Conservation (phyloP, 768 basidiomycete genomes). For the Leccinum ochraceum region DNA sequence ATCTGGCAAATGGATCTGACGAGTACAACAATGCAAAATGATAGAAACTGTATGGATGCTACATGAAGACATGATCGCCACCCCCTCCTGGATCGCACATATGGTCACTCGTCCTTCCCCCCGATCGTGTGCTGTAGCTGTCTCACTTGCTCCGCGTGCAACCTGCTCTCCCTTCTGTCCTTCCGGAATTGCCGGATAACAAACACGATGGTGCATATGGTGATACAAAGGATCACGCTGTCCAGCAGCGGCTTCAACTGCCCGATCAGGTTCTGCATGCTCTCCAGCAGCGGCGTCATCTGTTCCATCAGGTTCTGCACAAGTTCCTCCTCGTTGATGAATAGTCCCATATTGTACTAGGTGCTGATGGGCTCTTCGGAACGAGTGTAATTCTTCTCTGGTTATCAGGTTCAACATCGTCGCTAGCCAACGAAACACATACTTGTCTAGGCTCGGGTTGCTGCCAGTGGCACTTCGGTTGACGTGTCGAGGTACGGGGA, state of each 20-base stretch:
- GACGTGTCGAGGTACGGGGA: neutral
- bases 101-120: conserved; percentile 4
- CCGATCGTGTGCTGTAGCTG: conserved; percentile 1
- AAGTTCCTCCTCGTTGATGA: conserved; percentile 18
- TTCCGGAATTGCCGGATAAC: conserved; percentile 16
- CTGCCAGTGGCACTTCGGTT: neutral
- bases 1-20: neutral
- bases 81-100: neutral
- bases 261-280: conserved; percentile 4
- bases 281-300: neutral
- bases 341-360: conserved; percentile 21
- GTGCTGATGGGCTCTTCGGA: neutral
- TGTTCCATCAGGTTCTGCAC: conserved; percentile 9
- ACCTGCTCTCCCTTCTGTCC: conserved; percentile 21
- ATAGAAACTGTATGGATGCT: neutral
- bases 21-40: neutral
- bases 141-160: conserved; percentile 20
- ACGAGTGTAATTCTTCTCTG: neutral
- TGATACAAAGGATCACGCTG: conserved; percentile 12
- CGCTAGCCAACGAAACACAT: neutral
- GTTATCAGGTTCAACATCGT: neutral
- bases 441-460: conserved; percentile 2
- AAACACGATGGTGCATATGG: conserved; percentile 19
- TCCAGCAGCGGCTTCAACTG: neutral
- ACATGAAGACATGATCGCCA: neutral